These are phyloP conservation scores for Kodamaea suecica DNA, from an alignment of 1,139 yeast species.

Conservation along the genomic window DNA sequence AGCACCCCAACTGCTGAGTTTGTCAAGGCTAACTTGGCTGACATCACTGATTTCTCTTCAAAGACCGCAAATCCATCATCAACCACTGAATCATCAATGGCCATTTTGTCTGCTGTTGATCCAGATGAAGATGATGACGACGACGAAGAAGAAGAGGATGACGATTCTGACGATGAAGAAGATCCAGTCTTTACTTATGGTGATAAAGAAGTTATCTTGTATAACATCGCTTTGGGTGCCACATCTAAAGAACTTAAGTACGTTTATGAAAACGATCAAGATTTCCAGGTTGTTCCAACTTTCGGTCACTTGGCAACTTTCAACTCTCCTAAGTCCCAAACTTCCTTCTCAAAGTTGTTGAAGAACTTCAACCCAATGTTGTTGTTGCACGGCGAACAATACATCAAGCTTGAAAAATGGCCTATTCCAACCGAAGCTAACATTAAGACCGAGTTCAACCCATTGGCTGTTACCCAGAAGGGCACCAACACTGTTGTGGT, in stretches of 20 bases:
- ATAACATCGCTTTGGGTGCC: constrained; percentile 90
- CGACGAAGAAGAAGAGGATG: constrained; percentile 48
- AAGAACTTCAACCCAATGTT: constrained; percentile 86
- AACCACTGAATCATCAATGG: constrained; percentile 77
- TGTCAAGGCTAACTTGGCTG: constrained; percentile 63
- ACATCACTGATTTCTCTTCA: constrained; percentile 61
- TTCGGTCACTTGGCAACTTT: constrained; percentile 82
- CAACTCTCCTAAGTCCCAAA: constrained; percentile 49
- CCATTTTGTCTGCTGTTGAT: constrained; percentile 65
- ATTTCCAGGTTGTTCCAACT: constrained; percentile 89
- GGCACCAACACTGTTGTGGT: constrained; percentile 84
- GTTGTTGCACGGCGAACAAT: constrained; percentile 94
- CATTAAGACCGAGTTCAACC: constrained; percentile 58
- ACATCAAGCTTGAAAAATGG: constrained; percentile 71
- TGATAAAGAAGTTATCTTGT: constrained; percentile 73
- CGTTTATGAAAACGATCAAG: constrained; percentile 70
- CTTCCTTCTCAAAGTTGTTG: constrained; percentile 56
- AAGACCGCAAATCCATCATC: constrained; percentile 60
- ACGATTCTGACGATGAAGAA: constrained; percentile 51
- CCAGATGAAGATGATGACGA: constrained; percentile 50
- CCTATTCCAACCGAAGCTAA: constrained; percentile 76
- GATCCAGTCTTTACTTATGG: constrained; percentile 49
- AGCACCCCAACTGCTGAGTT: constrained; percentile 64
- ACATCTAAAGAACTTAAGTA: constrained; percentile 72
- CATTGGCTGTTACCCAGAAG: constrained; percentile 79